Evolutionary conservation across 805 yeast species (phyloP), one percentile per base, ranked within the genome.

Genomic region (Starmerella lactis-condensi): DNA sequence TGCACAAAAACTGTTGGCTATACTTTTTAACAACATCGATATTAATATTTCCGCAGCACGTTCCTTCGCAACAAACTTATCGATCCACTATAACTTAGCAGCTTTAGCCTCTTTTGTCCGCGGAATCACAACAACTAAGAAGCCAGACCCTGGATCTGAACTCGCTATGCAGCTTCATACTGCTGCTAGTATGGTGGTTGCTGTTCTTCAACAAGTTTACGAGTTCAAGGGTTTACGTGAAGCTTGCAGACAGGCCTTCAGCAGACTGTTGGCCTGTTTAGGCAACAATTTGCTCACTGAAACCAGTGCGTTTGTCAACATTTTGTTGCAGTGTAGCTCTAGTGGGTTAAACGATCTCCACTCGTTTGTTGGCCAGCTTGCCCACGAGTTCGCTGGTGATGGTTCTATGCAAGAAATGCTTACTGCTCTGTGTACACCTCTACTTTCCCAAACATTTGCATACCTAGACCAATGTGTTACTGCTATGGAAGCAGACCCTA

Each of bases 101-200:
- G 83, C 94, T 0, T 68, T 85, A 27, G 95, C 94, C 27, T 79
- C 94, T 0, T 64, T 83, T 46, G 75, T 82, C 3, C 96, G 96
- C 4, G 70, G 76, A 45, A 89, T 75, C 35, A 64, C 63, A 30
- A 48, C 45, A 12, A 8, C 19, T 10, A 15, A 26, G 18, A 12
- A 17, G 8, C 29, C 29, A 6, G 29, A 26, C 12, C 6, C 29
- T 8, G 42, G n/a, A n/a, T n/a, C n/a, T n/a, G 41, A 52, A 14
- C 62, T 58, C 26, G 46, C 69, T 12, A 62, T 56, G 36, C 69
- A 64, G 44, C 65, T 79, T 44, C 60, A 65, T 33, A 69, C 69
- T 41, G 74, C 79, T 5, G 73, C 93, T 0, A 81, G 79, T 48
- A 92, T 77, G 26, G 77, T 79, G 9, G 52, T 78, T 17, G 82